Evolutionary conservation across 169 alveolate genomes (phyloP).

Genomic region (Amoebophrya sp.): DNA sequence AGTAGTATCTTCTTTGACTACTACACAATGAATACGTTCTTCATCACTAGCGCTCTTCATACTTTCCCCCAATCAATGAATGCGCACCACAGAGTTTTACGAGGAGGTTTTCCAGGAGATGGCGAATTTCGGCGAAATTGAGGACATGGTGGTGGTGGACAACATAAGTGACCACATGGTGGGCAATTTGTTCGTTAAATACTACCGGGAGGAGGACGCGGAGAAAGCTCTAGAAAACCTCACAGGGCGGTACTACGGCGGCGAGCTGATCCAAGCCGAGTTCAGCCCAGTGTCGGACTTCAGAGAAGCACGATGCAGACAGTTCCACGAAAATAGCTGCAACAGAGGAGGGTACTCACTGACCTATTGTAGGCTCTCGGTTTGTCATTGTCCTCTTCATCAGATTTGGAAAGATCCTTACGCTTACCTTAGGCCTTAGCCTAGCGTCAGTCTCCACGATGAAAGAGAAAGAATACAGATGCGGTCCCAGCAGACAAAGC

Average conservation of each 20-base stretch:
- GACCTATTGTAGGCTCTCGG: too few species aligned
- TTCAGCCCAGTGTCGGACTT: slow-evolving; percentile 99
- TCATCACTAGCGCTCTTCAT: too few species aligned
- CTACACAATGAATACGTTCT: too few species aligned
- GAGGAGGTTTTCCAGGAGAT: slow-evolving; percentile 63
- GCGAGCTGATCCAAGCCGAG: slow-evolving; percentile 77
- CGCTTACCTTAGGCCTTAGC: too few species aligned
- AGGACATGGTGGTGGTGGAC: slow-evolving; percentile 95
- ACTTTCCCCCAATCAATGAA: too few species aligned
- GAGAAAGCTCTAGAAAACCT: slow-evolving; percentile 77
- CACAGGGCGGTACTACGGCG: slow-evolving; percentile 82
- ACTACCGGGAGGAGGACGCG: slow-evolving; percentile 88
- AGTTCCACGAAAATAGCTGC: slow-evolving; percentile 69
- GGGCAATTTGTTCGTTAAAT: slow-evolving; percentile 95
- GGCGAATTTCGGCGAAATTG: slow-evolving; percentile 90
- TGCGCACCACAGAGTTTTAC: background rate
- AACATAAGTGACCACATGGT: slow-evolving; percentile 97
- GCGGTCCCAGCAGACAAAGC: too few species aligned
- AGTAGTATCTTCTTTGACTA: too few species aligned
- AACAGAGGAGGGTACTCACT: background rate
- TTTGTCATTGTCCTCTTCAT: too few species aligned
- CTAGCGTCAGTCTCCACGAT: too few species aligned
- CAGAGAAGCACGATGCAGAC: slow-evolving; percentile 92
- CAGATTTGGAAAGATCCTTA: too few species aligned
- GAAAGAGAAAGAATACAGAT: too few species aligned